These are phyloP conservation scores for Phyllosticta paracitricarpa DNA, from an alignment of 2,329 filamentous ascomycete species.

Conservation along the genomic window DNA sequence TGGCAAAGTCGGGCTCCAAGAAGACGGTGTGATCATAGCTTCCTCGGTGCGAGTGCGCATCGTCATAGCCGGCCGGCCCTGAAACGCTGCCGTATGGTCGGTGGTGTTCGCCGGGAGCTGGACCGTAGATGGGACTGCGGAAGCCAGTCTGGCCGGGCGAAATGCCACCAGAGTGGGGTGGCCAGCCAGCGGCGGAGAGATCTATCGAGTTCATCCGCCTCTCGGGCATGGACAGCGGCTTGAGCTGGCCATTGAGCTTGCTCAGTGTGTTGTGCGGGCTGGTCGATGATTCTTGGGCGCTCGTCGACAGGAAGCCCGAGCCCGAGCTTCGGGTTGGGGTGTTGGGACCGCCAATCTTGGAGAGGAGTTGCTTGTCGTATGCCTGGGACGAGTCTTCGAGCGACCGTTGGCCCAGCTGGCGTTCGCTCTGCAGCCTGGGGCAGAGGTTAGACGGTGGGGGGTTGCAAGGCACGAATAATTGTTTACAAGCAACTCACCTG, in stretches of 20 bases:
- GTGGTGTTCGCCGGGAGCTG: conserved; percentile 14
- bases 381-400: conserved; percentile 50
- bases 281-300: conserved; percentile 24
- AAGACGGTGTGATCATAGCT: conserved; percentile 51
- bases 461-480: background rate
- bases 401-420: conserved; percentile 47
- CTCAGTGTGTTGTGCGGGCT: conserved; percentile 28
- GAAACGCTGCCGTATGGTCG: conserved; percentile 41
- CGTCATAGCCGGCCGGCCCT: conserved; percentile 37
- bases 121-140: conserved; percentile 33
- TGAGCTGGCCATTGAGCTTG: conserved; percentile 33
- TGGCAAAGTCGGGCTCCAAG: conserved; percentile 42
- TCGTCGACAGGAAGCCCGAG: conserved; percentile 21
- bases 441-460: background rate
- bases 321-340: conserved; percentile 40
- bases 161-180: conserved; percentile 31
- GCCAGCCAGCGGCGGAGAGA: conserved; percentile 29
- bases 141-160: conserved; percentile 34
- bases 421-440: conserved; percentile 48
- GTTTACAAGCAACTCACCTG: conserved; percentile 24
- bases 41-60: conserved; percentile 44
- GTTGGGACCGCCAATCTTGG: conserved; percentile 51
- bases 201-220: conserved; percentile 27
- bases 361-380: conserved; percentile 53
- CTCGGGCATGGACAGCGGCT: conserved; percentile 37